phyloP scores from a whole-genome alignment of 345 rosid species.

The Eucalyptus dawsonii region DNA sequence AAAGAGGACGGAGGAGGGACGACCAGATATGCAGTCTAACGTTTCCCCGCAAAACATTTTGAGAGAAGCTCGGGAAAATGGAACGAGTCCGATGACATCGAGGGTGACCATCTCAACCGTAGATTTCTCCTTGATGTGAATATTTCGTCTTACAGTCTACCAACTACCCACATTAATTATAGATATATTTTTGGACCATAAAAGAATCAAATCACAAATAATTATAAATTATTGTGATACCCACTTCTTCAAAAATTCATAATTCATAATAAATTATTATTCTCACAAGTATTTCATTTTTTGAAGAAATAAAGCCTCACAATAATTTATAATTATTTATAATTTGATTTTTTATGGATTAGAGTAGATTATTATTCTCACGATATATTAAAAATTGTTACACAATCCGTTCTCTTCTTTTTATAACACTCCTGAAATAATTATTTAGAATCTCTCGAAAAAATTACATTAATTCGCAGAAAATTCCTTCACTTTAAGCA shows the following conservation, averaged over 20 bases:
- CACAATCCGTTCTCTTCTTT: neutral
- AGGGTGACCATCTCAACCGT: neutral
- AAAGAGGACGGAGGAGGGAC: neutral
- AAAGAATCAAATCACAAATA: too few relatives aligned
- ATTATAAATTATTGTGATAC: too few relatives aligned
- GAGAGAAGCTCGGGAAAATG: neutral
- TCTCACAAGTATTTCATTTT: accelerated
- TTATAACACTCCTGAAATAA: neutral
- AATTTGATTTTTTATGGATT: accelerated
- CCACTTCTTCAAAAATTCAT: too few relatives aligned
- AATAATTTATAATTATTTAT: too few relatives aligned
- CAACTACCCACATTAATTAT: too few relatives aligned
- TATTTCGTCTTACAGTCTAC: too few relatives aligned
- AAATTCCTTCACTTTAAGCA: too few relatives aligned
- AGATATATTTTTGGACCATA: accelerated
- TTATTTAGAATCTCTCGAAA: neutral
- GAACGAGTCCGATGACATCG: neutral
- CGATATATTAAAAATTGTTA: too few relatives aligned
- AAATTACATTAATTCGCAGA: neutral
- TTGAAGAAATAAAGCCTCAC: accelerated
- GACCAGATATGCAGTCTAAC: neutral
- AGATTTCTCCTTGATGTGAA: too few relatives aligned
- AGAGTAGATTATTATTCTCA: too few relatives aligned
- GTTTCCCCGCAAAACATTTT: neutral
- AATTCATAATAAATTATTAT: too few relatives aligned